These are phyloP conservation scores for Amoeboaphelidium protococcarum DNA, from an alignment of 371 early-diverging fungal genomes.

Conservation along the genomic window DNA sequence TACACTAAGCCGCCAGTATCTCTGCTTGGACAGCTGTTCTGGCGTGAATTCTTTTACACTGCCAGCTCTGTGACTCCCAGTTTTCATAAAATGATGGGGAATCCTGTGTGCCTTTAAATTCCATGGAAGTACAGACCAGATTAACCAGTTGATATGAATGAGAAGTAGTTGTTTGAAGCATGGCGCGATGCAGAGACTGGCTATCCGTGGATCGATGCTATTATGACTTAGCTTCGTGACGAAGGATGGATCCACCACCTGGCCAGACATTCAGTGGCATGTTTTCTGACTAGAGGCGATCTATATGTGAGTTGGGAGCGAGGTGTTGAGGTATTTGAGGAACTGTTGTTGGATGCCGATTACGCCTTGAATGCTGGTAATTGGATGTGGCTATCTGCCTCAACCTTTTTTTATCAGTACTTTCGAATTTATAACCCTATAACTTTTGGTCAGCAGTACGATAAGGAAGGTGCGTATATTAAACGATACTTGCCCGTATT, in stretches of 20 bases:
- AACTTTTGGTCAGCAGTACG: slow-evolving; percentile 10
- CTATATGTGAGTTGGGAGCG: slow-evolving; percentile 12
- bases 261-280: slow-evolving; percentile 9
- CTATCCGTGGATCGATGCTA: slow-evolving; percentile 14
- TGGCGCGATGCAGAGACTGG: slow-evolving; percentile 5
- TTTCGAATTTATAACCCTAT: slow-evolving; percentile 10
- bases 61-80: slow-evolving; percentile 4
- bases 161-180: slow-evolving; percentile 1
- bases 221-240: slow-evolving; percentile 9
- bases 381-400: slow-evolving; percentile 11
- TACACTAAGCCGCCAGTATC: slow-evolving; percentile 9
- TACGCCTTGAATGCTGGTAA: slow-evolving; percentile 10
- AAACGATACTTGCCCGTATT: slow-evolving; percentile 8
- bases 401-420: slow-evolving; percentile 10
- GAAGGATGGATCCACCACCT: slow-evolving; percentile 18
- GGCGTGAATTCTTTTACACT: slow-evolving; percentile 9
- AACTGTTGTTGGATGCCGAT: slow-evolving; percentile 11
- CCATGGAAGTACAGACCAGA: slow-evolving; percentile 1
- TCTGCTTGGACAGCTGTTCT: slow-evolving; percentile 11
- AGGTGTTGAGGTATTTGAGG: slow-evolving; percentile 15
- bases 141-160: background rate
- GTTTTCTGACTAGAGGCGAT: slow-evolving; percentile 11
- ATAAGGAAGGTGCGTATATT: slow-evolving; percentile 6
- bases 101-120: slow-evolving; percentile 5
- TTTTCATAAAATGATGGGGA: slow-evolving; percentile 4